Conservation (phyloP, 495 filamentous ascomycete genomes). For the Neurospora discreta region DNA sequence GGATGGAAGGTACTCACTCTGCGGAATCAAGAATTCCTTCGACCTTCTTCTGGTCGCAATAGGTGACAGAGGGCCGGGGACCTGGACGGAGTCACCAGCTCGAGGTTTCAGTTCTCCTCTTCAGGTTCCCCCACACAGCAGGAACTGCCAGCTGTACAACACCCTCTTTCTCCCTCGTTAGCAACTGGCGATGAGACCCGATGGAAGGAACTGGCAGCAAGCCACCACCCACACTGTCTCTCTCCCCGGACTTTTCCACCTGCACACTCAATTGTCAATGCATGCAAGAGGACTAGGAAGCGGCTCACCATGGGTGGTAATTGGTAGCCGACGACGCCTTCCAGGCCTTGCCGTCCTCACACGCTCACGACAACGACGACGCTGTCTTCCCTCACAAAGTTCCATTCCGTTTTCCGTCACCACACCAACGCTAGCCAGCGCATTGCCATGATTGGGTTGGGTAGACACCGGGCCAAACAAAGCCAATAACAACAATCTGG, state of each 20-base stretch:
- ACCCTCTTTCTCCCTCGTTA: not conserved
- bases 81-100: not conserved
- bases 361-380: not conserved
- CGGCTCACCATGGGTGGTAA: not conserved
- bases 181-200: not conserved
- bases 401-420: not conserved
- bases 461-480: not conserved
- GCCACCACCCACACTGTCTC: not conserved
- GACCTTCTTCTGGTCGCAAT: no score
- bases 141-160: not conserved
- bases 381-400: not conserved
- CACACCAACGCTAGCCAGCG: conserved; percentile 13
- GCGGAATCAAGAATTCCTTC: not conserved
- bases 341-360: not conserved
- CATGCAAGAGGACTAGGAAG: not conserved
- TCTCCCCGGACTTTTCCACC: not conserved
- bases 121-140: not conserved
- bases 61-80: not conserved
- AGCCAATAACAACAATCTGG: not conserved
- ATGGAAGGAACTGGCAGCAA: not conserved
- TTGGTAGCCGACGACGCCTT: not conserved
- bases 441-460: conserved; percentile 4
- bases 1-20: no score
- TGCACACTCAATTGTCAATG: not conserved
- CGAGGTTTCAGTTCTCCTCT: not conserved